These are phyloP conservation scores for Penicillium sp. DNA, from an alignment of 2,329 filamentous ascomycete genomes.

Conservation along the genomic window DNA sequence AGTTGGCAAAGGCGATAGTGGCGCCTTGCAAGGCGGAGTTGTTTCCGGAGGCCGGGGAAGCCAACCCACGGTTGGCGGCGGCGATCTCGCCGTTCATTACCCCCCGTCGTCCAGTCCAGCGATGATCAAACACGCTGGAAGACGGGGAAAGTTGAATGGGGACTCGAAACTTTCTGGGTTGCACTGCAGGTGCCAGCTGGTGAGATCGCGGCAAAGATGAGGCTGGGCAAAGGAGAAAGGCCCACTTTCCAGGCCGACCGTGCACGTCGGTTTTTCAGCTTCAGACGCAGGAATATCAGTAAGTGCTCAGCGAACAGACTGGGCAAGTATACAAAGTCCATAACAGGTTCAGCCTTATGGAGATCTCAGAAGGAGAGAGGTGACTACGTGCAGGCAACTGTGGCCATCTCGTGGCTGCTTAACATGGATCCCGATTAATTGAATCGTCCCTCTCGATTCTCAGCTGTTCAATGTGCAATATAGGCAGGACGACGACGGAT, in stretches of 20 bases:
- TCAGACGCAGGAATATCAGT: not conserved
- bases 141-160: not conserved
- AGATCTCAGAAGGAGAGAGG: no score
- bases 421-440: no score
- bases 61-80: constrained; percentile 33
- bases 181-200: constrained; percentile 5
- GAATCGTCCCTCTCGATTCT: no score
- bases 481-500: no score
- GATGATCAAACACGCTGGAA: not conserved
- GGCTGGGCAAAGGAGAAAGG: not conserved
- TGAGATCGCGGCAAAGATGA: not conserved
- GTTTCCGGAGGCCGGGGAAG: constrained; percentile 26
- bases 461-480: no score
- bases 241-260: not conserved
- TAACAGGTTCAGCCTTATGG: no score
- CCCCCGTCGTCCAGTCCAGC: not conserved
- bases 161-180: constrained; percentile 7
- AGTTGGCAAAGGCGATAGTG: constrained; percentile 37
- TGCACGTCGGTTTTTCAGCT: not conserved
- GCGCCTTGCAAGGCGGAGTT: constrained; percentile 41
- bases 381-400: no score
- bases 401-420: no score
- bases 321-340: no score
- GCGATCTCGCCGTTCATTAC: constrained; percentile 35
- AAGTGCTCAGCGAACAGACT: no score